Percentiles rank a stretch among this genome's conserved stretches.
phyloP scores from a whole-genome alignment of 257 asterid species.

The Cruciata laevipes region DNA sequence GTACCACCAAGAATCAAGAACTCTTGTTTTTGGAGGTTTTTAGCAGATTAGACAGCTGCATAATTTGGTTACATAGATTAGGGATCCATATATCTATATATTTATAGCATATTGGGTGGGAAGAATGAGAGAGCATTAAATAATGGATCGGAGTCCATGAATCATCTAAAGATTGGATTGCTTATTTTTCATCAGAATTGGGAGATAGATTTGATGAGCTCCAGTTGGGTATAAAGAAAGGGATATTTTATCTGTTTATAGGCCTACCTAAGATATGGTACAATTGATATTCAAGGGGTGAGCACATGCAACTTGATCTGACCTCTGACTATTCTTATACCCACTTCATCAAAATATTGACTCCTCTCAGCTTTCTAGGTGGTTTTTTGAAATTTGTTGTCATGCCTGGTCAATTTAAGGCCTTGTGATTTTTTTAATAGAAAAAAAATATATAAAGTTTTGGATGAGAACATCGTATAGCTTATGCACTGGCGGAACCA shows the following conservation, averaged over 20 bases:
- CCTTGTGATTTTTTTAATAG: not conserved
- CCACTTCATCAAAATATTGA: not conserved
- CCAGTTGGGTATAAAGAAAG: slow-evolving; percentile 3
- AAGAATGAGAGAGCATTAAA: not conserved
- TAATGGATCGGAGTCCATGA: not conserved
- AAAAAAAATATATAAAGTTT: too few species aligned
- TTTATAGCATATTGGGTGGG: not conserved
- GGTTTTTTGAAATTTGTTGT: not conserved
- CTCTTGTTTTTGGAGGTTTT: not conserved
- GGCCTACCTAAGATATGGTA: slow-evolving; percentile 11
- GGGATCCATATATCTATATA: not conserved
- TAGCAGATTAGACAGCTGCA: slow-evolving; percentile 1
- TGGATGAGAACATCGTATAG: too few species aligned
- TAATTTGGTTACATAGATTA: not conserved
- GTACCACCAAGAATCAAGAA: slow-evolving; percentile 1
- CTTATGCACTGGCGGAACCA: too few species aligned
- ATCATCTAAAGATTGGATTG: not conserved
- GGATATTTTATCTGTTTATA: not conserved
- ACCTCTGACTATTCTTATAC: not conserved
- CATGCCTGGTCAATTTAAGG: not conserved
- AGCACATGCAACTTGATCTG: slow-evolving; percentile 8
- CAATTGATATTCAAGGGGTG: not conserved
- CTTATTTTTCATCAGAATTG: not conserved
- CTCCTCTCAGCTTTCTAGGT: not conserved
- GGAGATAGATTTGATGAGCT: slow-evolving; percentile 3